These are phyloP conservation scores for Podospora pseudopauciseta DNA, from an alignment of 495 filamentous ascomycete species.

Conservation along the genomic window DNA sequence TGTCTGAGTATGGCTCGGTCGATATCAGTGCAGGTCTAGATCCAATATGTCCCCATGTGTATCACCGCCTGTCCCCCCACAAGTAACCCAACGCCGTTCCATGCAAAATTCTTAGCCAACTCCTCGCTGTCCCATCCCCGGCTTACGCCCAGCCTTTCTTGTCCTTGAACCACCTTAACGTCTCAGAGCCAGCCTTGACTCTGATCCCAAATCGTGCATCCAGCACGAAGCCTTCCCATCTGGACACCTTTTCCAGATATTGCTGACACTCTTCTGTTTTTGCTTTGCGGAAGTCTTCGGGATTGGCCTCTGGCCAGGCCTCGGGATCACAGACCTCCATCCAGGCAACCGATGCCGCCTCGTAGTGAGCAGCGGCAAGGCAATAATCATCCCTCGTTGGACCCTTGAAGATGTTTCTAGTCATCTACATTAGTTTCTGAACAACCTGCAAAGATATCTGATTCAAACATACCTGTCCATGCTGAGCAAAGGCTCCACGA, in stretches of 20 bases:
- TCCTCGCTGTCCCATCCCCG: not conserved
- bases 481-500: constrained; percentile 59
- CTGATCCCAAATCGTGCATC: constrained; percentile 84
- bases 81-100: not conserved
- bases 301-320: constrained; percentile 19
- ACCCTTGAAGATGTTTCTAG: constrained; percentile 64
- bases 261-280: constrained; percentile 63
- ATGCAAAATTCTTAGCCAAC: not conserved
- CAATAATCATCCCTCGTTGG: constrained; percentile 76
- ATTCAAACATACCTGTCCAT: constrained; percentile 51
- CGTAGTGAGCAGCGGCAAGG: constrained; percentile 77
- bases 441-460: not conserved
- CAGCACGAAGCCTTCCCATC: constrained; percentile 81
- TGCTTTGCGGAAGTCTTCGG: constrained; percentile 44
- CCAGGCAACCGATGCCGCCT: constrained; percentile 83
- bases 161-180: constrained; percentile 62
- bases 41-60: not conserved
- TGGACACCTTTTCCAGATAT: constrained; percentile 72
- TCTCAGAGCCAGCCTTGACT: constrained; percentile 75
- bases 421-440: not conserved
- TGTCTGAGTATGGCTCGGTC: not conserved
- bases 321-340: constrained; percentile 47
- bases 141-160: constrained; percentile 39
- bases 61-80: not conserved
- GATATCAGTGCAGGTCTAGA: not conserved